Conservation (phyloP, 805 yeast genomes). For the Candida ovalis region DNA sequence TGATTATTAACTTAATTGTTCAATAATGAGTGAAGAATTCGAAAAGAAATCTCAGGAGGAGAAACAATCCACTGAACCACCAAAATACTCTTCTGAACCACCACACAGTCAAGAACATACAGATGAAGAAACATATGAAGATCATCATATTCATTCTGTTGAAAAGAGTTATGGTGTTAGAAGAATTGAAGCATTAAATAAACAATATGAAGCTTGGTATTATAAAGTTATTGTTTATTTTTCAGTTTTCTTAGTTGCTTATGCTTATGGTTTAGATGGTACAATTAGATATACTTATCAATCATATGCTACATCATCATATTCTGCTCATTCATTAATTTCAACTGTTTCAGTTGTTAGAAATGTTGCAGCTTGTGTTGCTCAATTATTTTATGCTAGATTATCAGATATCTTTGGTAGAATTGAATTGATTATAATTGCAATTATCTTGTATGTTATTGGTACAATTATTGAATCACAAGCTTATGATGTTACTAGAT, state of each 20-base stretch:
- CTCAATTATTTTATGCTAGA: conserved; percentile 62
- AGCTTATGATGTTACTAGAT: conserved; percentile 52
- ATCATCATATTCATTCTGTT: background rate
- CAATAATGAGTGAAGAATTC: background rate
- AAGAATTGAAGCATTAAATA: conserved; percentile 51
- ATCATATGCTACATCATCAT: conserved; percentile 52
- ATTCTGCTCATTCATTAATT: conserved; percentile 48
- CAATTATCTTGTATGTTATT: conserved; percentile 52
- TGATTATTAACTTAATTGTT: background rate
- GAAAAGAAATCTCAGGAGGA: background rate
- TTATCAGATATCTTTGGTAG: conserved; percentile 68
- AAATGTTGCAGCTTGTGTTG: conserved; percentile 61
- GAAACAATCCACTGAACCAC: background rate
- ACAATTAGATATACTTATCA: conserved; percentile 46
- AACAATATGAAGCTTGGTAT: conserved; percentile 38
- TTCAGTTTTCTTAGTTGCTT: conserved; percentile 51
- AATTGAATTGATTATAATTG: conserved; percentile 43
- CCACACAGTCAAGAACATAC: background rate
- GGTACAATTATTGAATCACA: conserved; percentile 66
- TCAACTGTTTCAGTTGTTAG: conserved; percentile 58
- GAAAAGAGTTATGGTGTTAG: conserved; percentile 47
- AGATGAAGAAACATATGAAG: background rate
- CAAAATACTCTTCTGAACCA: background rate
- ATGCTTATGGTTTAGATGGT: conserved; percentile 57
- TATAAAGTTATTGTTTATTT: conserved; percentile 40